Evolutionary conservation across 257 asterid species (phyloP), one percentile per base, ranked within the genome.

Genomic region (Rauvolfia tetraphylla): DNA sequence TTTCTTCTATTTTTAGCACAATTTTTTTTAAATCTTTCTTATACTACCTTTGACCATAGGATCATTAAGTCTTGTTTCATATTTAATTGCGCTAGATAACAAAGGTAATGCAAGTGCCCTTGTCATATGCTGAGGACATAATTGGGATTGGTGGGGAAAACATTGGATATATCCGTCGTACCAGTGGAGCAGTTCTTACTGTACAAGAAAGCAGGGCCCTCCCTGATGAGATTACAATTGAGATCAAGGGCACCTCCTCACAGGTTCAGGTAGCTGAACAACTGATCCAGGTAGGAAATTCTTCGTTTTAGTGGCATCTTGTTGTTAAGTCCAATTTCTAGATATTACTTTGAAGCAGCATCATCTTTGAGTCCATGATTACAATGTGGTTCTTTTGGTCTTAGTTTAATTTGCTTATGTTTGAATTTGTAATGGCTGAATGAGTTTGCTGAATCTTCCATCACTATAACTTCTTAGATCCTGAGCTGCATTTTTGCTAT

Each of bases 191-290:
- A 53, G 59, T 53, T 53, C 59, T 53, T 53, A 53, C 25, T 22
- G 59, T 53, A 20, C n/a, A 53, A 22, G 59, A 53, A 53, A 53
- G 59, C 59, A 53, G 25, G 59, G 59, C n/a, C 25, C 56, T 49
- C 56, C 56, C 56, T 13, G 59, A 53, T 53, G 59, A 53, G 59
- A 57, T 57, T 57, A 57, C 63, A 57, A 57, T 57, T 57, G 63
- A 57, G 63, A 57, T 57, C 33, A 57, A 57, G 63, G 63, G 63
- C 33, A 57, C 63, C 33, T 57, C 63, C 33, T 23, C 63, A 57
- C 13, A 57, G 10, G 63, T 57, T 57, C 63, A 57, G 63, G 33
- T 7, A 8, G 33, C 63, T 57, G 33, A 57, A 9, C 63, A 57
- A 57, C 63, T 57, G 31, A 57, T 57, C 63, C 63, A 57, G 59